Evolutionary conservation across 805 yeast species (phyloP).

Genomic region (Pichia deserticola): DNA sequence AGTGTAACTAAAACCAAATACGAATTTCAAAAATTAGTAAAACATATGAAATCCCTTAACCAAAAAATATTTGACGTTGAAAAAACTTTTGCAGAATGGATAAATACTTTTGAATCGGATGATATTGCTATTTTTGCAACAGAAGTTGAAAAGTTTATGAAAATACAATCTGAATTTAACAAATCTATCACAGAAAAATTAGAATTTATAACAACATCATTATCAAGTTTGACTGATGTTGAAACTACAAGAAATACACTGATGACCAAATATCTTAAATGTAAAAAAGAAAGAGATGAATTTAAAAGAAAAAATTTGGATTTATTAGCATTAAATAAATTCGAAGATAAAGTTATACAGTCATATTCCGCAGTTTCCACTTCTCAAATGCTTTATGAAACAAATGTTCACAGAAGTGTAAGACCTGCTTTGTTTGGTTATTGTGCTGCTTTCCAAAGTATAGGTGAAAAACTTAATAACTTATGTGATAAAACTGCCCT

Average conservation of each 20-base stretch:
- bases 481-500: not conserved
- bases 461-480: not conserved
- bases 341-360: slow-evolving; percentile 1
- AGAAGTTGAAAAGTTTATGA: slow-evolving; percentile 5
- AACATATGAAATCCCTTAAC: not conserved
- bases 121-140: slow-evolving; percentile 1
- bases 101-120: slow-evolving; percentile 1
- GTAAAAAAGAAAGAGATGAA: not conserved
- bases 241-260: slow-evolving; percentile 1
- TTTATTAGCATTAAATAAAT: not conserved
- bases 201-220: not conserved
- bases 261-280: not conserved
- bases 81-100: slow-evolving; percentile 6
- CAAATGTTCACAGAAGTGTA: not conserved
- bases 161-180: not conserved
- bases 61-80: not conserved
- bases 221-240: not conserved
- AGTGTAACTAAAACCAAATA: slow-evolving; percentile 6
- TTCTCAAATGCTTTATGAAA: slow-evolving; percentile 1
- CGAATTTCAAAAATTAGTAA: slow-evolving; percentile 6
- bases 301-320: slow-evolving; percentile 3
- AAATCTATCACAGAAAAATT: not conserved
- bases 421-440: slow-evolving; percentile 2
- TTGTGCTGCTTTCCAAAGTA: not conserved
- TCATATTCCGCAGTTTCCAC: not conserved